Evolutionary conservation across 805 yeast genomes (phyloP).

Genomic region (Jamesozyma piceae): DNA sequence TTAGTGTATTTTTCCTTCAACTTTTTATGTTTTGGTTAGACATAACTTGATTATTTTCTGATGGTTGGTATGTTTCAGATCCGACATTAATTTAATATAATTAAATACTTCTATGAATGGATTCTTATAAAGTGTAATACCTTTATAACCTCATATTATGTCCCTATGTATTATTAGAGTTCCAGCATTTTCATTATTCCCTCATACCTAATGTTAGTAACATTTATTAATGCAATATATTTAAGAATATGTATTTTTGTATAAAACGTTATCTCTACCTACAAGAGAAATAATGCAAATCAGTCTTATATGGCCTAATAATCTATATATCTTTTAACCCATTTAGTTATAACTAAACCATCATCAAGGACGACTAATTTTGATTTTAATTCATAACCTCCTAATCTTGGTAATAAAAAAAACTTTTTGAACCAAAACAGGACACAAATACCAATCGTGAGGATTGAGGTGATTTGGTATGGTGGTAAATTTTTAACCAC

Average conservation of each 20-base stretch:
- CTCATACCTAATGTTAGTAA: no score
- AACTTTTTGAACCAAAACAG: constrained; percentile 50
- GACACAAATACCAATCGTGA: constrained; percentile 37
- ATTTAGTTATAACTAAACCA: constrained; percentile 48
- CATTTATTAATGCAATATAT: no score
- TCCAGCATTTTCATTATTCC: no score
- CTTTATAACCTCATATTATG: no score
- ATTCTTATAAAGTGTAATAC: no score
- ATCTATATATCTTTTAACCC: constrained; percentile 35
- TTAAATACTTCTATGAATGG: no score
- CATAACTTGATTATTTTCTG: neutral
- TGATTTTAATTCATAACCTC: constrained; percentile 38
- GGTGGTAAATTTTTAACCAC: constrained; percentile 25
- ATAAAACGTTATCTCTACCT: no score
- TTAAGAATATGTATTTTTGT: no score
- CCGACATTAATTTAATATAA: no score
- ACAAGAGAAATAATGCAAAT: neutral
- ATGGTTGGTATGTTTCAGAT: no score
- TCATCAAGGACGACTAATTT: constrained; percentile 39
- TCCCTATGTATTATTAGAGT: no score
- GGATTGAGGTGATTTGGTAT: constrained; percentile 35
- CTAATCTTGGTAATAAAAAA: constrained; percentile 36
- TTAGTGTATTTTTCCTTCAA: neutral
- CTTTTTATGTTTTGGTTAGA: neutral
- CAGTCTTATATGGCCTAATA: neutral